A percentile compares a stretch with the other conserved stretches of the same genome.
These are phyloP conservation scores for Fusarium musae DNA, from an alignment of 2,329 filamentous ascomycete species.

Conservation along the genomic window DNA sequence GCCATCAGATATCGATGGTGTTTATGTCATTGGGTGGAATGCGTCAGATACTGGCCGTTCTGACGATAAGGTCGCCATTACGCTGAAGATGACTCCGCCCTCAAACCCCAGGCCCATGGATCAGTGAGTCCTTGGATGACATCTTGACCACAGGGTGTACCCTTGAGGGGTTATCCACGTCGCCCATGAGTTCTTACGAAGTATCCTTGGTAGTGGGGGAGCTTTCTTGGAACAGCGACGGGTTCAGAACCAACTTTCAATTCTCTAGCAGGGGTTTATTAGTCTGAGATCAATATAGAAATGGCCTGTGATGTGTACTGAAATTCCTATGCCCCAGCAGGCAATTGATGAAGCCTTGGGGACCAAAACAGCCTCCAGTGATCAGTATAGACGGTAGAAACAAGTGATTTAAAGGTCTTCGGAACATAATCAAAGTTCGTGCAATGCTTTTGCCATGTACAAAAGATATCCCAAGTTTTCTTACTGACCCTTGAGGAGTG, in stretches of 20 bases:
- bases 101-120: background rate
- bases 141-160: fast-evolving
- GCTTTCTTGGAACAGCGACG: fast-evolving
- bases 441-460: fast-evolving
- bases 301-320: too few relatives aligned
- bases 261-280: background rate
- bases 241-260: background rate
- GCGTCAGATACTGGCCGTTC: background rate
- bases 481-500: background rate
- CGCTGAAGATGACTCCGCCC: background rate
- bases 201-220: fast-evolving
- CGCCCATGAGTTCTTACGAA: background rate
- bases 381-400: too few relatives aligned
- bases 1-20: background rate
- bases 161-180: too few relatives aligned
- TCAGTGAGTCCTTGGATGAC: background rate
- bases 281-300: background rate
- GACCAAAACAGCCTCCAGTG: fast-evolving
- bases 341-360: fast-evolving
- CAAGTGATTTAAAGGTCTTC: background rate
- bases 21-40: conserved; percentile 7
- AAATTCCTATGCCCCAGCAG: background rate
- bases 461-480: background rate
- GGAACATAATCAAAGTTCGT: fast-evolving
- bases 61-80: background rate